These are phyloP conservation scores for Mortierella claussenii DNA, from an alignment of 192 early-diverging fungal genomes.

Conservation along the genomic window DNA sequence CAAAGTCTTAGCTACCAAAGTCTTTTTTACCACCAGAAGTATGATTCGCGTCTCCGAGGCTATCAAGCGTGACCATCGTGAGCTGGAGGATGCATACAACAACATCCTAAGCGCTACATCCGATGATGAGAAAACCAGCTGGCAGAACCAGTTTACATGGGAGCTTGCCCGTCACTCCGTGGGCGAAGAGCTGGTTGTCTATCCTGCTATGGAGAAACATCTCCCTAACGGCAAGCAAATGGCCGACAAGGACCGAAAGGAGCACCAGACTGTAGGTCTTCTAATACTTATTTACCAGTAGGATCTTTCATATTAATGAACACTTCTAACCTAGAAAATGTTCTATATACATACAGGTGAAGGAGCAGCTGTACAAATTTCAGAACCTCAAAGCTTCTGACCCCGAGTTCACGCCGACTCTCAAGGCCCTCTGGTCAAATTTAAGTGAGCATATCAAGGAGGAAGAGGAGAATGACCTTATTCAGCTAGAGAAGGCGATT, in stretches of 20 bases:
- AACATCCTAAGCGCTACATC: slow-evolving; percentile 16
- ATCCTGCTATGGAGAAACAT: slow-evolving; percentile 48
- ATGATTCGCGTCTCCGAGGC: slow-evolving; percentile 16
- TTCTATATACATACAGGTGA: slow-evolving; percentile 35
- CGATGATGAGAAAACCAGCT: slow-evolving; percentile 30
- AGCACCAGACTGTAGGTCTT: too few species aligned
- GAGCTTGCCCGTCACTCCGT: slow-evolving; percentile 55
- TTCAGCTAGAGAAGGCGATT: slow-evolving; percentile 19
- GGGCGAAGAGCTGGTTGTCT: slow-evolving; percentile 56
- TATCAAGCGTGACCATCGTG: slow-evolving; percentile 30
- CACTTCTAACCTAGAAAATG: too few species aligned
- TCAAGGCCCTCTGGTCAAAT: slow-evolving; percentile 30
- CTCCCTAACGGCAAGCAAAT: slow-evolving; percentile 43
- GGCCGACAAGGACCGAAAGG: slow-evolving; percentile 45
- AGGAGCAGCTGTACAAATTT: slow-evolving; percentile 53
- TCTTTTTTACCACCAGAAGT: too few species aligned
- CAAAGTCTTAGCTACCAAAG: too few species aligned
- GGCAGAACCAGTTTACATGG: slow-evolving; percentile 39
- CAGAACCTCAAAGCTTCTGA: slow-evolving; percentile 39
- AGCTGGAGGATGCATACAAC: slow-evolving; percentile 27
- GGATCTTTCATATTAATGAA: too few species aligned
- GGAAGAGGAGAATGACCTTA: slow-evolving; percentile 51
- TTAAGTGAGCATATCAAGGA: slow-evolving; percentile 53
- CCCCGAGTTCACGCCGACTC: slow-evolving; percentile 12
- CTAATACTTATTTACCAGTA: too few species aligned